Evolutionary conservation across 768 basidiomycete genomes (phyloP), one percentile per base, ranked within the genome.

Genomic region (Austroboletus eburneus): DNA sequence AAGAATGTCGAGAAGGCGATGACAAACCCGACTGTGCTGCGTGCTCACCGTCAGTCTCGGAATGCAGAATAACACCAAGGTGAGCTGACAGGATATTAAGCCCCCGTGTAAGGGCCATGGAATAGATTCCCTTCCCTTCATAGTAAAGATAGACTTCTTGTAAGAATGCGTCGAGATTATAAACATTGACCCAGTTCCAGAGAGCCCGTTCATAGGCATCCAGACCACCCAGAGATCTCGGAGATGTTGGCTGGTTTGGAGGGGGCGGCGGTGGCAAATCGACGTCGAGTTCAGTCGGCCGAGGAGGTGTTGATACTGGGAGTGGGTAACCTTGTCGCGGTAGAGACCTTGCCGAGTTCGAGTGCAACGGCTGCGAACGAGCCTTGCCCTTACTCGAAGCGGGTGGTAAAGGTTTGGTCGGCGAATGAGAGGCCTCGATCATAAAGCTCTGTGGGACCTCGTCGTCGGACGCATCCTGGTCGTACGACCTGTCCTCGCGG

Each of bases 141-240:
- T 99, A 99, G 66, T 98, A 99, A 37, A 77, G 75, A 66, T 99
- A 98, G 32, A 91, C 91, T 52, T 97, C 92, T 67, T 95, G 91
- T 23, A 99, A 69, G 66, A 94, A 99, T 8, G 83, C 84, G 59
- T 99, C 96, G 32, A 99, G 76, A 62, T 99, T 97, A 63, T 92
- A 91, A 12, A 98, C 92, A 62, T 99, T 99, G 49, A 97, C 92
- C 96, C 96, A 99, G 48, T 89, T 87, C 96, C 96, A 99, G 39
- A 98, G 67, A 1, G 96, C 96, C 48, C 83, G 84, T 65, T 99
- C 93, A 59, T 89, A 84, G 12, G 82, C 81, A 58, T 92, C 87
- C 37, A 92, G 64, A 9, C 89, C 86, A 42, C 80, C 77, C 76
- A 83, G 78, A 35, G 69, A 73, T 49, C 72, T 80, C 17, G 68